Conservation (phyloP, 177 flowering plant genomes). For the Tripterygium wilfordii region DNA sequence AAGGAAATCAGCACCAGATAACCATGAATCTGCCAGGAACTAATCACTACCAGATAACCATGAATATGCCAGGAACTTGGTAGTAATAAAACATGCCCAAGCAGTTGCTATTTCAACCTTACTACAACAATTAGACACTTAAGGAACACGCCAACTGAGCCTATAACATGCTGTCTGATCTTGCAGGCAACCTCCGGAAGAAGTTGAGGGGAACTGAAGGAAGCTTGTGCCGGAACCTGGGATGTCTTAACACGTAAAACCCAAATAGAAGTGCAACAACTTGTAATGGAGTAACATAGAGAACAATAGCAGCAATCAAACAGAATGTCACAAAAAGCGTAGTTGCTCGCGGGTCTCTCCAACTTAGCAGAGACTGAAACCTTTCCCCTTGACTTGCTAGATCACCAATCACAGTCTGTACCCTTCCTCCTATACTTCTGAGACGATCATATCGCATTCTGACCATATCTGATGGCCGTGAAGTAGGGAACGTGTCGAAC, state of each 20-base stretch:
- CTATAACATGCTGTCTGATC: conserved; percentile 36
- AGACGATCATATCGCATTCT: conserved; percentile 43
- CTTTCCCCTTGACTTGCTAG: conserved; percentile 45
- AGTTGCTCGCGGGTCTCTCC: conserved; percentile 44
- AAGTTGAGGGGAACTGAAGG: conserved; percentile 39
- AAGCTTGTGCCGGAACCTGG: conserved; percentile 41
- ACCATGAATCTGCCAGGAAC: no score
- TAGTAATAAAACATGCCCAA: no score
- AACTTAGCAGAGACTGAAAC: conserved; percentile 34
- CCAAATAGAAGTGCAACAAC: conserved; percentile 27
- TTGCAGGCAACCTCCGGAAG: conserved; percentile 38
- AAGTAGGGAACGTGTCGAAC: conserved; percentile 36
- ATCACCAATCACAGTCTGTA: conserved; percentile 42
- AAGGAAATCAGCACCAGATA: no score
- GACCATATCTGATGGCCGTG: conserved; percentile 23
- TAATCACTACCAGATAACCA: no score
- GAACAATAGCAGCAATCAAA: conserved; percentile 32
- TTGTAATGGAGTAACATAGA: conserved; percentile 36
- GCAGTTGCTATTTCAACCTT: no score
- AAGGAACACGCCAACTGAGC: no score
- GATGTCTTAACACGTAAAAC: conserved; percentile 33
- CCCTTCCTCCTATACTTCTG: conserved; percentile 37
- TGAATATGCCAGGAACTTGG: no score
- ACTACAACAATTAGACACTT: no score
- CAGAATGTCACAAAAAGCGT: conserved; percentile 30